A percentile compares a stretch with the other conserved stretches of the same genome.
Evolutionary conservation across 176 grass and related monocot species (phyloP).

Genomic region (Cenchrus fungigraminus): DNA sequence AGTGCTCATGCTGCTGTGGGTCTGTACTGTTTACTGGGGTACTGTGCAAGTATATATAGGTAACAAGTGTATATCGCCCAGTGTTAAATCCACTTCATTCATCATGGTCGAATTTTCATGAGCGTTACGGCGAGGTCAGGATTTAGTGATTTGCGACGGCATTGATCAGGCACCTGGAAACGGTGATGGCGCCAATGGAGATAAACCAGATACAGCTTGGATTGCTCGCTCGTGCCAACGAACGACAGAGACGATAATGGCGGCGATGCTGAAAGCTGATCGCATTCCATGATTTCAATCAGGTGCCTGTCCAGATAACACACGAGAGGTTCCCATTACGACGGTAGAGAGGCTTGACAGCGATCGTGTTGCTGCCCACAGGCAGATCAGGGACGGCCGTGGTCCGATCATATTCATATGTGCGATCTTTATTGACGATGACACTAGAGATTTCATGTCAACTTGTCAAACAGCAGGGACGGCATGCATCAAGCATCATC

Average conservation of each 20-base stretch:
- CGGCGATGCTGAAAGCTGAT: not conserved
- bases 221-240: not conserved
- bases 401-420: not conserved
- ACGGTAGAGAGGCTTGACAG: not conserved
- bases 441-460: not conserved
- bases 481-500: not conserved
- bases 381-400: not conserved
- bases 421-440: not conserved
- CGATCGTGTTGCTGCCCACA: not conserved
- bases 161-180: not conserved
- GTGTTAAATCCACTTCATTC: not conserved
- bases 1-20: not conserved
- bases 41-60: not conserved
- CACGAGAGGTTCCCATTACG: not conserved
- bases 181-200: not conserved
- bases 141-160: not conserved
- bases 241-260: not conserved
- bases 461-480: no score
- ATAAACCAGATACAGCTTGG: not conserved
- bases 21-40: not conserved
- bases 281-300: not conserved
- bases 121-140: not conserved
- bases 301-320: conserved; percentile 6
- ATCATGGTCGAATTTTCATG: not conserved
- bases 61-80: not conserved